Base-by-base conservation (phyloP, 2,329 filamentous ascomycete genomes). In the Septoria linicola region DNA sequence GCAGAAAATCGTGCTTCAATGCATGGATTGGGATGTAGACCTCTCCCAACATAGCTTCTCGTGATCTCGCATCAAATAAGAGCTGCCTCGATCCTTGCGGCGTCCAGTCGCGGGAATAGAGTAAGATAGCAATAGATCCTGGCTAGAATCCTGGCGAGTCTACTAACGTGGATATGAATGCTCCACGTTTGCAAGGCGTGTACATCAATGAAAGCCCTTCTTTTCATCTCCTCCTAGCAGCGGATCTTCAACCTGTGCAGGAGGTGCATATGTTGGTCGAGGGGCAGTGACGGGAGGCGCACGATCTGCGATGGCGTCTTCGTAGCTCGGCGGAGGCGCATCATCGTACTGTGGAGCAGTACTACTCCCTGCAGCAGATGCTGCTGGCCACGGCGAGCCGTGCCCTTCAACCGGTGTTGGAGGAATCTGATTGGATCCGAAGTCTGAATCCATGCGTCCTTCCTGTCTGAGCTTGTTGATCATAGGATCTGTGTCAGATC, bases 271-370 rank as follows among this genome's bases (percentile, higher is more conserved):
- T 11, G 82, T 83, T 21, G 85, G 82, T 62, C 90, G 77, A 20
- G 85, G 74, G 54, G 84, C 87, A 66, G 89, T 81, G 49, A 89
- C 81, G 1, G 89, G 88, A 30, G 81, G 85, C 55, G 93, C 72
- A 52, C 84, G 81, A 58, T 88, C 85, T 5, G 89, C 90, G 72
- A 96, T 85, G 10, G 89, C 90, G 70, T 96, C 91, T 70, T 96
- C 90, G 66, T 97, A 97, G 64, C 89, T 96, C 6, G 91, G 91
- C 14, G 92, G 55, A 11, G 50, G 91, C n/a, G 89, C 88, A 49
- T 93, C 89, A 25, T 53, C 53, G 40, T 63, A 63, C 8, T 54
- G 41, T 1, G 56, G 55, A n/a, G 50, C 45, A 3, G 35, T 41
- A 27, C 48, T 45, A 30, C 25, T 37, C 2, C 48, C 59, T 23